phyloP scores from a whole-genome alignment of 805 yeast genomes.

The Candida ipomoeae region DNA sequence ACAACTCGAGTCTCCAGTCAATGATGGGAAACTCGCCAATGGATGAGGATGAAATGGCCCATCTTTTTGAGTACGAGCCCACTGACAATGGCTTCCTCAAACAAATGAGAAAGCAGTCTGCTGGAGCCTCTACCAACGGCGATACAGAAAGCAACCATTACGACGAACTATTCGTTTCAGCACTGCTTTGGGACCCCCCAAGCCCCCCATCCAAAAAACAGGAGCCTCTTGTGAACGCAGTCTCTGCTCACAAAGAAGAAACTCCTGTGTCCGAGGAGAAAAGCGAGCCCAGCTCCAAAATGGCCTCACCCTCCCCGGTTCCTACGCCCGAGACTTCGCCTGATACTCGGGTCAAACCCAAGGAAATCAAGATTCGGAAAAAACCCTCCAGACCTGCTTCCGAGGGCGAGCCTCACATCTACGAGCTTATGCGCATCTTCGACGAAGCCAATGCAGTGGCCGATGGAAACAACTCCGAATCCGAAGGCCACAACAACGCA shows the following conservation, averaged over 20 bases:
- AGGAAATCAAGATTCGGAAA: background rate
- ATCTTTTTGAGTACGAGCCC: background rate
- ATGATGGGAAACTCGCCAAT: background rate
- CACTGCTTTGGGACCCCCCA: background rate
- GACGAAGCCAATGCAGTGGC: background rate
- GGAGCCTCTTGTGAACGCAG: background rate
- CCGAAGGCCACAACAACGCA: background rate
- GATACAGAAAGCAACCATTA: background rate
- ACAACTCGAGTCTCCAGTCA: background rate
- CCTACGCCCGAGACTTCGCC: too few species aligned
- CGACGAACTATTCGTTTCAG: background rate
- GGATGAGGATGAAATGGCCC: background rate
- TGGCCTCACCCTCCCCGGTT: background rate
- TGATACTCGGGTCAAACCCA: background rate
- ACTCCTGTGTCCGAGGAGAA: background rate
- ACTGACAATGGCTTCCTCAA: background rate
- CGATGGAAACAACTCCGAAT: constrained; percentile 1
- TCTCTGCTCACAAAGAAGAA: background rate
- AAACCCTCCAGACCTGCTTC: too few species aligned
- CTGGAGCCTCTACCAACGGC: background rate
- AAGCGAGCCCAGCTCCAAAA: background rate
- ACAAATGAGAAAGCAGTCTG: background rate
- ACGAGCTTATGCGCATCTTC: too few species aligned
- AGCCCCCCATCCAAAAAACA: background rate
- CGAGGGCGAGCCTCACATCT: too few species aligned